Conservation (phyloP, 345 rosid species). For the Camelina laxa region DNA sequence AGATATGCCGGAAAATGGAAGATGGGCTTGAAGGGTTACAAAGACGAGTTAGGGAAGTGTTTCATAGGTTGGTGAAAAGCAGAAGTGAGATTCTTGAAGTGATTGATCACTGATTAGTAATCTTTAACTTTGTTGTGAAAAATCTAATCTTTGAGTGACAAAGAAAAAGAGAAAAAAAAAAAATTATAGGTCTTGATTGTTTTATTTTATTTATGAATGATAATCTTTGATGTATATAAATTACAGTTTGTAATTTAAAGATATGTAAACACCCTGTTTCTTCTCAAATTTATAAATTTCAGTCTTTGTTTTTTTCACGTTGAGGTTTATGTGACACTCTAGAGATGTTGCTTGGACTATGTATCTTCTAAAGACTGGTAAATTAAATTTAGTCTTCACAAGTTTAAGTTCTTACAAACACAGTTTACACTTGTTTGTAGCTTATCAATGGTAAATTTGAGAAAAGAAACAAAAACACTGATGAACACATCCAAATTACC, state of each 20-base stretch:
- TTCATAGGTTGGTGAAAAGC: slow-evolving; percentile 87
- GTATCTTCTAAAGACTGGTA: not conserved
- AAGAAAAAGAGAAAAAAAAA: no score
- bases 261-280: slow-evolving; percentile 12
- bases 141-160: not conserved
- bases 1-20: slow-evolving; percentile 73
- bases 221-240: slow-evolving; percentile 34
- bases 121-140: not conserved
- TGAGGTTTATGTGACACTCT: not conserved
- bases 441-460: not conserved
- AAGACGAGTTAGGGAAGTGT: slow-evolving; percentile 76
- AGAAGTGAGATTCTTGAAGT: slow-evolving; percentile 72
- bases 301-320: not conserved
- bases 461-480: not conserved
- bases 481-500: not conserved
- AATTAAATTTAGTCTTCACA: not conserved
- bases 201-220: slow-evolving; percentile 17
- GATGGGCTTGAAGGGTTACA: slow-evolving; percentile 82
- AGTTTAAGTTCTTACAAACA: not conserved
- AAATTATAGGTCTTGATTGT: slow-evolving; percentile 7
- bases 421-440: not conserved
- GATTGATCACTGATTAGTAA: slow-evolving; percentile 46
- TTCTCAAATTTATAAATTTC: not conserved
- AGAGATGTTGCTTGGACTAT: not conserved
- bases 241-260: slow-evolving; percentile 12